A percentile compares a stretch with the other conserved stretches of the same genome.
Evolutionary conservation across 441 rosid species (phyloP).

Genomic region (Isatis lusitanica): DNA sequence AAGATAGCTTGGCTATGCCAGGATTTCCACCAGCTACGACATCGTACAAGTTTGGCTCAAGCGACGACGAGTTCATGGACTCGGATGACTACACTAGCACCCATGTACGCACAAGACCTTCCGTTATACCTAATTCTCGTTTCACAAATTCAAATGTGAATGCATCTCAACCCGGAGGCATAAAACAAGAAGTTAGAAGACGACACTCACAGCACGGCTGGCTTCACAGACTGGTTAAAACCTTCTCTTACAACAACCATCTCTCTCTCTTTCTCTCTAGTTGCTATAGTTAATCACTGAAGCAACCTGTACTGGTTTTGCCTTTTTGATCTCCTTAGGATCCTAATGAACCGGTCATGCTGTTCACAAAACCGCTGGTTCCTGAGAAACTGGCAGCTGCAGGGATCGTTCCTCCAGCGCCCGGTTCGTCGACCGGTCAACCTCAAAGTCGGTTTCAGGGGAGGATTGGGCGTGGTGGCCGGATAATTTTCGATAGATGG

Average conservation of each 20-base stretch:
- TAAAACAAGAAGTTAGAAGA: constrained; percentile 74
- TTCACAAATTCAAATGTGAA: constrained; percentile 47
- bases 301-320: neutral
- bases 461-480: constrained; percentile 93
- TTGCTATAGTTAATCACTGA: neutral
- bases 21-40: constrained; percentile 55
- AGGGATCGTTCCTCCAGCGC: constrained; percentile 70
- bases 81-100: constrained; percentile 74
- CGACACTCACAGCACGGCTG: constrained; percentile 64
- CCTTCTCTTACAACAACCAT: neutral
- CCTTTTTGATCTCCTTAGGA: constrained; percentile 47
- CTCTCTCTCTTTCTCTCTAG: neutral
- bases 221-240: constrained; percentile 80
- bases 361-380: constrained; percentile 88
- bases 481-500: constrained; percentile 94
- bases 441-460: constrained; percentile 60
- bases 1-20: constrained; percentile 67
- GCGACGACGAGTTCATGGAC: constrained; percentile 87
- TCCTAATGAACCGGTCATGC: constrained; percentile 81
- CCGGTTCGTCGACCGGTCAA: constrained; percentile 39
- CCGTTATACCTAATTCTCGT: constrained; percentile 53
- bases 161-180: constrained; percentile 46
- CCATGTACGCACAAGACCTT: constrained; percentile 52
- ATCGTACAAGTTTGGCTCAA: constrained; percentile 74
- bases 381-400: constrained; percentile 90